Base-by-base conservation (phyloP, 2,329 filamentous ascomycete species). In the Fusarium verrucosum region DNA sequence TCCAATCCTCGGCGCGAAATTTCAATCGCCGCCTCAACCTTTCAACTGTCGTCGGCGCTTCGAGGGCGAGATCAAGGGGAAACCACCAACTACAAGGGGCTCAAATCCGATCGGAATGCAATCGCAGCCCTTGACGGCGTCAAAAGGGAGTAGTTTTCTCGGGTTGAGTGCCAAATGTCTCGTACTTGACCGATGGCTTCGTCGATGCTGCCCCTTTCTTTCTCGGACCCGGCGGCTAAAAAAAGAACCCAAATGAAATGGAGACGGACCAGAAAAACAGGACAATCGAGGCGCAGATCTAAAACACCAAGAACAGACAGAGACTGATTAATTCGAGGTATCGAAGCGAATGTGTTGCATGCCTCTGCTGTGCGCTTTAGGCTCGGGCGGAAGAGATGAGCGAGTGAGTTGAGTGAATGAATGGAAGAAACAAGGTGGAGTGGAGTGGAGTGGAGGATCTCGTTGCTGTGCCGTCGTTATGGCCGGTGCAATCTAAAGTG, bases 391-490 rank as follows among this genome's bases (percentile, higher is more conserved):
- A 26, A 47, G 25, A 47, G 36, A 40, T 51, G 49, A 59, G 23
- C 11, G 41, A n/a, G 30, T 8, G 30, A 53, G 23, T 5, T 49
- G 46, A 61, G 17, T n/a, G 40, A 23, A 23, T 46, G 44, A 56
- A 60, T 38, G 62, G 49, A 58, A 51, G 58, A 66, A 65, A 60
- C 50, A 58, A 37, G 52, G 51, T 42, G 49, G 53, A 58, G 61
- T 41, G 35, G 35, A 55, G 55, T 30, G 11, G 30, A 32, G 30
- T 23, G 54, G 28, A 58, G 44, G 57, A 55, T 65, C 66, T 69
- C 53, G 68, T 70, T 70, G 68, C 68, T 58, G 68, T 65, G 68
- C 65, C 57, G 51, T 69, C 44, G 67, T 60, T 47, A 44, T 65
- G 66, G 67, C 61, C 53, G 41, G 32, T 38, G 25, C 42, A 58